Evolutionary conservation across 306 rosid species (phyloP).

Genomic region (Parietaria judaica): DNA sequence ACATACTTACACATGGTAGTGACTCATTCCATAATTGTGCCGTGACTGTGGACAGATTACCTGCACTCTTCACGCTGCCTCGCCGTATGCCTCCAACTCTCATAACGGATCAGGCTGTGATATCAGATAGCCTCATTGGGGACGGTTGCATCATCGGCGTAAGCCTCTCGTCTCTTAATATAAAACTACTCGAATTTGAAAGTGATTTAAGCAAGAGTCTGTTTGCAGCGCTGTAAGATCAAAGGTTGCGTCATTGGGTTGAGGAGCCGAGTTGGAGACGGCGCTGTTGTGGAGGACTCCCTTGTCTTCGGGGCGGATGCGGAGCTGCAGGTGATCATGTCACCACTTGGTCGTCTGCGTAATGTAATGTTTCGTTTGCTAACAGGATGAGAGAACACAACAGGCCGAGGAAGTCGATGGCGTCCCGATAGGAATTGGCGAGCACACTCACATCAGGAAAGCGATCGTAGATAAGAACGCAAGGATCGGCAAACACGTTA

Average conservation of each 20-base stretch:
- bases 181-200: too few relatives aligned
- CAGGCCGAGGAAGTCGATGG: conserved; percentile 8
- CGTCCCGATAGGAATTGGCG: conserved; percentile 32
- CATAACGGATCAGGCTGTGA: conserved; percentile 15
- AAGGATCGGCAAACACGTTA: conserved; percentile 33
- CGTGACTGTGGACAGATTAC: too few relatives aligned
- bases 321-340: too few relatives aligned
- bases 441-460: conserved; percentile 22
- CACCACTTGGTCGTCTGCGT: too few relatives aligned
- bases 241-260: conserved; percentile 25
- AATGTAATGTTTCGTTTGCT: too few relatives aligned
- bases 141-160: conserved; percentile 40
- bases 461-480: conserved; percentile 38
- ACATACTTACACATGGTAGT: too few relatives aligned
- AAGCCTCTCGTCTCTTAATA: background rate
- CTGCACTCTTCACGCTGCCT: conserved; percentile 21
- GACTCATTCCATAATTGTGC: too few relatives aligned
- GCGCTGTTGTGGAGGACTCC: conserved; percentile 29
- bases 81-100: conserved; percentile 32
- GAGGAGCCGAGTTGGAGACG: conserved; percentile 26
- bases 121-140: conserved; percentile 33
- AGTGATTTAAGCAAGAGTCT: background rate
- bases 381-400: too few relatives aligned
- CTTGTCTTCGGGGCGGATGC: conserved; percentile 31
- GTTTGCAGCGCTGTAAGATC: conserved; percentile 29